phyloP scores from a whole-genome alignment of 2,329 filamentous ascomycete genomes.

The Ploettnerulaceae sp. region DNA sequence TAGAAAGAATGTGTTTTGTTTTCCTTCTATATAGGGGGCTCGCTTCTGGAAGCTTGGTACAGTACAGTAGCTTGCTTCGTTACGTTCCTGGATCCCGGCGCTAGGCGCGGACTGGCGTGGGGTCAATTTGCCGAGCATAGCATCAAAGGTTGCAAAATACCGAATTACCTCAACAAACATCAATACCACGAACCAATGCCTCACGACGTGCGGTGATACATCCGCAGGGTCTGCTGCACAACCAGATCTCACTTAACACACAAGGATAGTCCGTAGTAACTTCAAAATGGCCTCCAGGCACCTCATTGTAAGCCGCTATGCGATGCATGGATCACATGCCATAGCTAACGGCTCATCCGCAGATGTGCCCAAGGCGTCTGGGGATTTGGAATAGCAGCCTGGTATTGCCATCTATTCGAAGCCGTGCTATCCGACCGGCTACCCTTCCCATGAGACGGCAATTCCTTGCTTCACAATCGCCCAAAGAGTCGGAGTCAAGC shows the following conservation, averaged over 20 bases:
- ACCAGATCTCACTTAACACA: not conserved
- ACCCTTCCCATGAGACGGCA: slow-evolving; percentile 4
- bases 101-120: not conserved
- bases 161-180: not conserved
- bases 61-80: not conserved
- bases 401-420: not conserved
- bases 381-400: slow-evolving; percentile 1
- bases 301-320: slow-evolving; percentile 24
- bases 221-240: slow-evolving; percentile 33
- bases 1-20: too few relatives aligned
- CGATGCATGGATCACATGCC: slow-evolving; percentile 10
- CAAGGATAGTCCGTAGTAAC: not conserved
- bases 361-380: slow-evolving; percentile 14
- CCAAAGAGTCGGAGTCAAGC: slow-evolving; percentile 14
- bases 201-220: slow-evolving; percentile 27
- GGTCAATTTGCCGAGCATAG: not conserved
- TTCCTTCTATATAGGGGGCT: too few relatives aligned
- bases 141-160: slow-evolving; percentile 7
- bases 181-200: slow-evolving; percentile 24
- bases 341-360: slow-evolving; percentile 16
- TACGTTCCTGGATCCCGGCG: too few relatives aligned
- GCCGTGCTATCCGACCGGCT: slow-evolving; percentile 2
- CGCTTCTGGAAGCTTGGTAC: not conserved
- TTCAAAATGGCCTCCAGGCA: slow-evolving; percentile 28
- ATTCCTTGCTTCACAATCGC: slow-evolving; percentile 16